These are phyloP conservation scores for Sideroxylon spinosum DNA, from an alignment of 179 eudicot species.

Conservation along the genomic window DNA sequence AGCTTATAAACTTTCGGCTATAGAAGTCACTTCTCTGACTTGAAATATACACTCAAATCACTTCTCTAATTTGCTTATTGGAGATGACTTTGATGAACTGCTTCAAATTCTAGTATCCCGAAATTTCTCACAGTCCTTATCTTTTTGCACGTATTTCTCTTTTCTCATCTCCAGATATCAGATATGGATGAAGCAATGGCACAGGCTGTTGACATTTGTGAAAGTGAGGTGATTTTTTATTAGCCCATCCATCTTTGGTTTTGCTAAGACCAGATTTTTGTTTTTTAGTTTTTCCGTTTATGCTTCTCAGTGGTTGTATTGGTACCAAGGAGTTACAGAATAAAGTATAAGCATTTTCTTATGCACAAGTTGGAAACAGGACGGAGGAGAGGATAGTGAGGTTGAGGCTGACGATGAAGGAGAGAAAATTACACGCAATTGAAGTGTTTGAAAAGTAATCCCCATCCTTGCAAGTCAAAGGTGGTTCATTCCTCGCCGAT, in stretches of 20 bases:
- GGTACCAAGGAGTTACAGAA: background rate
- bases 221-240: constrained; percentile 67
- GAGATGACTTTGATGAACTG: background rate
- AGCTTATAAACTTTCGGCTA: background rate
- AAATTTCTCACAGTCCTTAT: background rate
- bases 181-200: constrained; percentile 99
- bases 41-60: background rate
- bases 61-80: background rate
- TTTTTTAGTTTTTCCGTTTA: background rate
- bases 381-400: constrained; percentile 77
- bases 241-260: background rate
- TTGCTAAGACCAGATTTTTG: constrained; percentile 6
- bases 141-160: background rate
- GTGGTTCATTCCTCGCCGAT: constrained; percentile 34
- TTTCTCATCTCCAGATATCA: constrained; percentile 39
- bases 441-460: constrained; percentile 86
- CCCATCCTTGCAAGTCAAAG: constrained; percentile 76
- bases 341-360: background rate
- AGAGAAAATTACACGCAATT: constrained; percentile 77
- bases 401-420: constrained; percentile 48
- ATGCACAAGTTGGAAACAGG: constrained; percentile 35
- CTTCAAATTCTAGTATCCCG: background rate
- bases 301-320: background rate
- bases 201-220: constrained; percentile 93
- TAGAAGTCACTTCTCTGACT: background rate